These are phyloP conservation scores for Sporobolomyces phaffii DNA, from an alignment of 768 basidiomycete species.

Conservation along the genomic window DNA sequence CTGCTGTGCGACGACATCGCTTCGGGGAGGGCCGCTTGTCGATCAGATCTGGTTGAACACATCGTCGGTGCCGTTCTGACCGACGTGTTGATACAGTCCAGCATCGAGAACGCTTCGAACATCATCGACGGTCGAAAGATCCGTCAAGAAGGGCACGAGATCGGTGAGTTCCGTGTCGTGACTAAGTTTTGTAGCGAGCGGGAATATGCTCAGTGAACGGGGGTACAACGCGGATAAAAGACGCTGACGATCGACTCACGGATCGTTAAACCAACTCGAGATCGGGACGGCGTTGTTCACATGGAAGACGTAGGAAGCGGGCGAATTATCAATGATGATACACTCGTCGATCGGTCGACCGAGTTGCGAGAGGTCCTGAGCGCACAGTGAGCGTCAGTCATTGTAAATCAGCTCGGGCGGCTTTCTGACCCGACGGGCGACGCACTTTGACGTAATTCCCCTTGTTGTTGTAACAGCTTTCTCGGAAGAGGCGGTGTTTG, in stretches of 20 bases:
- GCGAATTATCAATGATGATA: slow-evolving; percentile 98
- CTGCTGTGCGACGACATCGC: too few species aligned
- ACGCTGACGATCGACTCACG: slow-evolving; percentile 29
- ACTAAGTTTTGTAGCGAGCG: slow-evolving; percentile 51
- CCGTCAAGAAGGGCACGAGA: slow-evolving; percentile 85
- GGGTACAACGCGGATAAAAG: too few species aligned
- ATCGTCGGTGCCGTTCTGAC: slow-evolving; percentile 1
- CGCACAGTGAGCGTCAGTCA: neutral
- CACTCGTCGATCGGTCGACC: slow-evolving; percentile 88
- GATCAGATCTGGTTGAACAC: slow-evolving; percentile 17
- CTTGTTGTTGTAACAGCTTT: slow-evolving; percentile 98
- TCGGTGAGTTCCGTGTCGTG: slow-evolving; percentile 97
- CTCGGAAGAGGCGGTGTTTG: slow-evolving; percentile 86
- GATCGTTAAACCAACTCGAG: slow-evolving; percentile 91
- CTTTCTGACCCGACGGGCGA: too few species aligned
- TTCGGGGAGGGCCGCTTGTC: too few species aligned
- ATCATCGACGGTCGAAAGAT: slow-evolving; percentile 76
- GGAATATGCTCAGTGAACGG: neutral
- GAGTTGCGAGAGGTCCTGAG: slow-evolving; percentile 89
- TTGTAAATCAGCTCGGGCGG: too few species aligned
- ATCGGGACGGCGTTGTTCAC: slow-evolving; percentile 98
- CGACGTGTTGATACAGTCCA: slow-evolving; percentile 50
- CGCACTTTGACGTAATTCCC: slow-evolving; percentile 96
- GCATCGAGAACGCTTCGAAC: slow-evolving; percentile 87
- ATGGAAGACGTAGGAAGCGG: slow-evolving; percentile 98